A percentile compares a stretch with the other conserved stretches of the same genome.
phyloP scores from a whole-genome alignment of 208 protist species.

The Leishmania aethiopica region DNA sequence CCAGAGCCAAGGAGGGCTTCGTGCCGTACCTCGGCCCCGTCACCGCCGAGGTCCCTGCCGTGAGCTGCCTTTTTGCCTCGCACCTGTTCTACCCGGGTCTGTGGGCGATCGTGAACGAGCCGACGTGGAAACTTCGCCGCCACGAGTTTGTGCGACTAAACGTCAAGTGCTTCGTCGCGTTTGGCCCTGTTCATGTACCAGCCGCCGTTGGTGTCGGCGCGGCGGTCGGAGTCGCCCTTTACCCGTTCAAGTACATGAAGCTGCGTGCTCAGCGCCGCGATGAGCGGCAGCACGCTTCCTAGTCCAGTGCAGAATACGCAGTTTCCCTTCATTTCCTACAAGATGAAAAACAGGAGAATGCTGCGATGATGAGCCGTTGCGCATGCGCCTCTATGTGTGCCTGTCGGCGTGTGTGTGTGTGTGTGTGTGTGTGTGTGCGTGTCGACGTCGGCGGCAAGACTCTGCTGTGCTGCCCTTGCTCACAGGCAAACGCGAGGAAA shows the following conservation, averaged over 20 bases:
- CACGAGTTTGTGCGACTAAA: slow-evolving; percentile 66
- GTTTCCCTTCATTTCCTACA: not conserved
- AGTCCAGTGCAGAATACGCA: not conserved
- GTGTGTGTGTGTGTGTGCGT: not conserved
- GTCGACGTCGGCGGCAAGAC: not conserved
- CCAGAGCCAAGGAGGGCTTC: slow-evolving; percentile 46
- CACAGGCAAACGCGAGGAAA: not conserved
- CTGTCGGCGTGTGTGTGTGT: not conserved
- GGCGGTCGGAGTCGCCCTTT: slow-evolving; percentile 39
- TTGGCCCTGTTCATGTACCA: slow-evolving; percentile 48
- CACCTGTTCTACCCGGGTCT: slow-evolving; percentile 71
- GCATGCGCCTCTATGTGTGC: not conserved
- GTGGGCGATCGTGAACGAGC: slow-evolving; percentile 71
- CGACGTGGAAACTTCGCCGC: slow-evolving; percentile 48
- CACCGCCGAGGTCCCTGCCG: slow-evolving; percentile 52
- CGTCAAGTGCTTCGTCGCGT: slow-evolving; percentile 67
- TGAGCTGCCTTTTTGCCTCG: slow-evolving; percentile 51
- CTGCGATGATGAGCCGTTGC: not conserved
- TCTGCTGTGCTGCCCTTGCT: slow-evolving; percentile 6
- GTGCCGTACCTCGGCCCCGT: slow-evolving; percentile 65
- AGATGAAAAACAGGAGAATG: not conserved
- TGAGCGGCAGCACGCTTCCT: not conserved
- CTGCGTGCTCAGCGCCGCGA: slow-evolving; percentile 10
- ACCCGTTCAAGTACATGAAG: slow-evolving; percentile 69
- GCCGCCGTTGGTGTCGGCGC: slow-evolving; percentile 42